Base-by-base conservation (phyloP, 805 yeast species). In the Candida krabiensis region DNA sequence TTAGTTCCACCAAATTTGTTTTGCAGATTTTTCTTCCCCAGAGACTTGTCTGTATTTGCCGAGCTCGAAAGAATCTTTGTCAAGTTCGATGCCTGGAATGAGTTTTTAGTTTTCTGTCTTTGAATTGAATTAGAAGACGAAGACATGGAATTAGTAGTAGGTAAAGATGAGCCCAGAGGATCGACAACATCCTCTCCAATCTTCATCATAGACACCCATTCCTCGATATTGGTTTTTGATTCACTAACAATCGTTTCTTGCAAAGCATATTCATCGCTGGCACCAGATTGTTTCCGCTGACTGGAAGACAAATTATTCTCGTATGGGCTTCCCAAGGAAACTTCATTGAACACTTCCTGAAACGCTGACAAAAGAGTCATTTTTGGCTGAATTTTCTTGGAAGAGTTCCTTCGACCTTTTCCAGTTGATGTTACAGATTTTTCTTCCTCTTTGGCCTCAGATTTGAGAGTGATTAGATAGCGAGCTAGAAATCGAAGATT, bases 311-410 rank as follows among this genome's bases (percentile, higher is more conserved):
- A 14, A 14, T 18, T 38, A 11, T 26, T 30, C 19, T 17, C 19
- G 17, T 29, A 12, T 11, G 19, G 22, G 11, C 13, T 16, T 5
- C 29, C 39, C 28, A 38, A 38, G 9, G 59, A 49, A 9, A 58
- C 52, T 21, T 64, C 65, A 11, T 49, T 52, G 23, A 63, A 45
- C 3, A 58, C 65, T 28, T 64, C 68, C 39, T 63, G 64, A 34
- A 64, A 64, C 0, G 67, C 67, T 5, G 61, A 49, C 18, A 64
- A 43, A 14, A 64, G 48, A 6, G 66, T 53, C 4, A 58, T 28
- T 21, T 47, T 55, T 13, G 44, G 40, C 8, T 28, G 37, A 26
- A 17, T 33, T 9, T 34, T 43, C 24, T 43, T 40, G n/a, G 35
- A 17, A 9, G 31, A 29, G 25, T 40, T 30, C 19, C 35, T 28